A percentile compares a stretch with the other conserved stretches of the same genome.
Conservation (phyloP, 352 stramenopile genomes). For the Phytophthora ohioensis region DNA sequence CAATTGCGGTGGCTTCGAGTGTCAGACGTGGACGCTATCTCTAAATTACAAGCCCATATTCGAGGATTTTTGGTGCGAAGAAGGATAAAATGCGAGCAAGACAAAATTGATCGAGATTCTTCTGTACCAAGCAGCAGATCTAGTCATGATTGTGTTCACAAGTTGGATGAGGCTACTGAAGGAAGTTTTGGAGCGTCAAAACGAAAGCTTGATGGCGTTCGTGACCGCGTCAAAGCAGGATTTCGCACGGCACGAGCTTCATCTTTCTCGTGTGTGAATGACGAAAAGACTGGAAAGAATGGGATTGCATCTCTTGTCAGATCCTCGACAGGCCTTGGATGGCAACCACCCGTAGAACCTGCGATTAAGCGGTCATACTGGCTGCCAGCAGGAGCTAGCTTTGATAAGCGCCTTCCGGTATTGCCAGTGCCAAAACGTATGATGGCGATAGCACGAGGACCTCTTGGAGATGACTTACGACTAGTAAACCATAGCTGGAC, state of each 20-base stretch:
- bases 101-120: background rate
- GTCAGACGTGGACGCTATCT: conserved; percentile 55
- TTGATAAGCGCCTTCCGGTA: conserved; percentile 52
- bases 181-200: conserved; percentile 4
- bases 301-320: conserved; percentile 10
- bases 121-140: conserved; percentile 3
- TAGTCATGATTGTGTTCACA: conserved; percentile 1
- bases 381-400: conserved; percentile 63
- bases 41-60: conserved; percentile 56
- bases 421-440: conserved; percentile 44
- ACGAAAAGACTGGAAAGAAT: conserved; percentile 10
- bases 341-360: conserved; percentile 23
- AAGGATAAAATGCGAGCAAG: conserved; percentile 12
- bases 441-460: conserved; percentile 20
- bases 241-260: conserved; percentile 13
- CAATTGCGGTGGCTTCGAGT: conserved; percentile 59
- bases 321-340: conserved; percentile 36
- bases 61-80: conserved; percentile 45
- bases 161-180: conserved; percentile 8
- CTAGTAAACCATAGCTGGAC: conserved; percentile 37
- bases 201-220: background rate
- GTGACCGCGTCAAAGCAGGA: background rate
- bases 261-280: conserved; percentile 18
- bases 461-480: conserved; percentile 20
- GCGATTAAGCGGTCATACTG: conserved; percentile 76